phyloP scores from a whole-genome alignment of 306 rosid species.

The Potentilla sterilis region DNA sequence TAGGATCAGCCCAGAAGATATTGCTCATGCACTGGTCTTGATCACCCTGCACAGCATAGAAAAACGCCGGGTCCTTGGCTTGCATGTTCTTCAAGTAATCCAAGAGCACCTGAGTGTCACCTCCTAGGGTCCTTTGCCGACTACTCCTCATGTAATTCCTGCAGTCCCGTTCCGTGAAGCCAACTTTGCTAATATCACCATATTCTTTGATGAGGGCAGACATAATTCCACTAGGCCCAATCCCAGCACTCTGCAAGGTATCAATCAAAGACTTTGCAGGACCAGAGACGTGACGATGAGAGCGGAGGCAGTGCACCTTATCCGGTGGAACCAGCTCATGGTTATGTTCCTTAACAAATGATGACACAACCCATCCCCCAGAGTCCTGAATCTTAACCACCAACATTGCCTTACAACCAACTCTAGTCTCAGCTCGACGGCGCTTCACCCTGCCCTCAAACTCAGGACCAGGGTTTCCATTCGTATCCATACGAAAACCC shows the following conservation, averaged over 20 bases:
- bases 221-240: conserved; percentile 41
- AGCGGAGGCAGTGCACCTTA: conserved; percentile 36
- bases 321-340: conserved; percentile 40
- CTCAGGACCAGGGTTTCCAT: conserved; percentile 23
- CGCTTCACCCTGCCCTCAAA: conserved; percentile 41
- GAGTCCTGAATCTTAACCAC: conserved; percentile 48
- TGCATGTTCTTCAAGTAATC: conserved; percentile 36
- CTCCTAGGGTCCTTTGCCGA: conserved; percentile 37
- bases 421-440: conserved; percentile 46
- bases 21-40: conserved; percentile 36
- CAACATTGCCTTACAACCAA: conserved; percentile 47
- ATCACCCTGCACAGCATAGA: conserved; percentile 37
- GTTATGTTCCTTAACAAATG: conserved; percentile 35
- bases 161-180: conserved; percentile 39
- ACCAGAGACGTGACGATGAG: conserved; percentile 39
- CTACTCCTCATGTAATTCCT: conserved; percentile 41
- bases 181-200: conserved; percentile 35
- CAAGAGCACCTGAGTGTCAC: conserved; percentile 32
- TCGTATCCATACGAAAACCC: conserved; percentile 49
- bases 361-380: conserved; percentile 39
- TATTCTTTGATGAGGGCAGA: conserved; percentile 39
- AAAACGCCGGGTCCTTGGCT: conserved; percentile 29
- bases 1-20: conserved; percentile 35
- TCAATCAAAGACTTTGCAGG: conserved; percentile 33
- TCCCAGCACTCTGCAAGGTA: conserved; percentile 44